A percentile compares a stretch with the other conserved stretches of the same genome.
phyloP scores from a whole-genome alignment of 306 rosid species.

The Sophora flavescens region DNA sequence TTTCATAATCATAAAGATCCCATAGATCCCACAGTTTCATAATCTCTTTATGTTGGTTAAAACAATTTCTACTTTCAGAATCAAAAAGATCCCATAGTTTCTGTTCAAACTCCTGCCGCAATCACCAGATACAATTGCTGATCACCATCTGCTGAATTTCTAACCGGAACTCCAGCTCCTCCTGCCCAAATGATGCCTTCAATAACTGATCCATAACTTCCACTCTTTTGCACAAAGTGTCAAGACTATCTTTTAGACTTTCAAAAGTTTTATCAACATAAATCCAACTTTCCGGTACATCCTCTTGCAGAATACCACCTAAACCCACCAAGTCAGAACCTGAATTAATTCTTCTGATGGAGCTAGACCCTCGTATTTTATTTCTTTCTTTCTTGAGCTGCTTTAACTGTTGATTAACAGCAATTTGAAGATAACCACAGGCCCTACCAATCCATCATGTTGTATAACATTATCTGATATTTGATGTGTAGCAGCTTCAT shows the following conservation, averaged over 20 bases:
- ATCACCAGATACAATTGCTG: constrained; percentile 57
- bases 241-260: constrained; percentile 54
- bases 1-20: no score
- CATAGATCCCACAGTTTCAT: no score
- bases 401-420: constrained; percentile 57
- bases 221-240: constrained; percentile 49
- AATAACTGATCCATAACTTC: constrained; percentile 57
- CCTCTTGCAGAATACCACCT: constrained; percentile 70
- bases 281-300: constrained; percentile 62
- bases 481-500: constrained; percentile 22
- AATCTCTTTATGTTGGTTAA: constrained; percentile 60
- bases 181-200: constrained; percentile 64
- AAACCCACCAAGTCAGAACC: constrained; percentile 71
- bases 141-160: constrained; percentile 76
- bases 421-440: constrained; percentile 55
- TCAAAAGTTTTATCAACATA: constrained; percentile 60
- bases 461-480: constrained; percentile 11
- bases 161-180: constrained; percentile 69
- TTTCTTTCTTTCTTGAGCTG: constrained; percentile 74
- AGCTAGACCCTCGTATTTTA: constrained; percentile 54
- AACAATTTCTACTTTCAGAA: constrained; percentile 53
- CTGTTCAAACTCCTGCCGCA: constrained; percentile 64
- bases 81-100: constrained; percentile 53
- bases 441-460: constrained; percentile 48
- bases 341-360: constrained; percentile 58